phyloP scores from a whole-genome alignment of 2,329 filamentous ascomycete species.

The Onygenales sp. region DNA sequence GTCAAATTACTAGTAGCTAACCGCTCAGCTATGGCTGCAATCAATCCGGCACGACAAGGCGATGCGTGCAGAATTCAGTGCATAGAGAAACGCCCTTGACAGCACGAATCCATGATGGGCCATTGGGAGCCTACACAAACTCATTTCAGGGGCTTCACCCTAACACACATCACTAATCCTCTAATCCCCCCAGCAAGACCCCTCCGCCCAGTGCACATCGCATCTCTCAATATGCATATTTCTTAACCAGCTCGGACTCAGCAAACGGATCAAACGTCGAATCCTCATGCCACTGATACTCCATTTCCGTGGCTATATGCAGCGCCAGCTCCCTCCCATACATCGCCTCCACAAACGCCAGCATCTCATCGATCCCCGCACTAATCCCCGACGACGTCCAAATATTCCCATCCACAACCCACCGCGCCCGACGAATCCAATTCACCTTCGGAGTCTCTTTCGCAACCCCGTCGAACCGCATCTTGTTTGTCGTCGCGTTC shows the following conservation, averaged over 20 bases:
- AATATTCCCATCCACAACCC: slow-evolving; percentile 56
- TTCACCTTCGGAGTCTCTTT: slow-evolving; percentile 41
- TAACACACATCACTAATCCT: no score
- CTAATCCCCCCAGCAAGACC: not conserved
- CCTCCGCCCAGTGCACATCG: not conserved
- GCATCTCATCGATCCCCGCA: slow-evolving; percentile 53
- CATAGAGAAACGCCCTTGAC: no score
- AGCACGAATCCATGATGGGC: no score
- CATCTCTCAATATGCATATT: not conserved
- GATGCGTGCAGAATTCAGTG: no score
- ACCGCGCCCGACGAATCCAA: slow-evolving; percentile 55
- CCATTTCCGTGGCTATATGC: slow-evolving; percentile 41
- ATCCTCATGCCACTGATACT: slow-evolving; percentile 50
- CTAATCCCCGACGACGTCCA: slow-evolving; percentile 58
- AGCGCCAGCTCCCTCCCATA: slow-evolving; percentile 46
- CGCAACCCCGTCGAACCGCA: slow-evolving; percentile 42
- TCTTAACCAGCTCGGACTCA: slow-evolving; percentile 9
- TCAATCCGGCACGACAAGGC: no score
- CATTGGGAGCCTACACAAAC: no score
- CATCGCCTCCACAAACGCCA: slow-evolving; percentile 46
- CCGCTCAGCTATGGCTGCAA: no score
- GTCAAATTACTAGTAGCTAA: no score
- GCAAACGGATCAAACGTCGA: slow-evolving; percentile 48
- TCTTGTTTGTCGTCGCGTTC: slow-evolving; percentile 59
- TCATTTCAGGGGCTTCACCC: no score